Base-by-base conservation (phyloP, 768 basidiomycete genomes). In the Boletus tylopilopsis region DNA sequence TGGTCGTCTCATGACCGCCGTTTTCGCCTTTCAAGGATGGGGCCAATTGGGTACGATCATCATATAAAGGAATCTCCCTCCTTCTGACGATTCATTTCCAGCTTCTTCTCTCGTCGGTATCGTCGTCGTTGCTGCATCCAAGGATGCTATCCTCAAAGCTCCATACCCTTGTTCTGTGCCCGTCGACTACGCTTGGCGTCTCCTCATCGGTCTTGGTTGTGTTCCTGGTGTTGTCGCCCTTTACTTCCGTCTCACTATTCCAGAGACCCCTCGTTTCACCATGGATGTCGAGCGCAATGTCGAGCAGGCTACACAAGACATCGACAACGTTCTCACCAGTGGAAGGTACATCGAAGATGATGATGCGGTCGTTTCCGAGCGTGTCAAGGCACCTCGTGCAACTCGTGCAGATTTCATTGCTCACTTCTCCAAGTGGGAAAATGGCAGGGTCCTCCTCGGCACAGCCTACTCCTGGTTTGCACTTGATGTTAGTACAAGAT, bases 221-320 rank as follows among this genome's bases (percentile, higher is more conserved):
- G 73, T 95, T 42, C 93, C 92, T 29, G 92, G 81, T 47, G 76
- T 75, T 34, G 63, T 92, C 49, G 91, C 90, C 18, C 81, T 94
- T 43, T 94, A 92, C 74, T 94, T 90, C 85, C 89, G 92, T 64
- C 78, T 94, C 30, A 93, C 91, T 22, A 93, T 94, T 61, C 90
- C 92, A 4, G 91, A 94, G 67, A 94, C 91, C 0, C 92, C 92
- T 23, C 89, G 92, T 48, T 84, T 78, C 67, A 95, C 92, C 51
- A 93, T 94, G 87, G 92, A 94, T 73, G 80, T 94, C 51, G 90
- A 93, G 68, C 75, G 77, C 41, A 92, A 94, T 66, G 72, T 94
- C 37, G 73, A 78, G 34, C 87, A 86, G 62, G 92, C 90, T 7
- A 47, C 81, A 1, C 69, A 76, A 25, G 92, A 94, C 59, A 87